Conservation (phyloP, 306 rosid genomes). For the Vicia faba region DNA sequence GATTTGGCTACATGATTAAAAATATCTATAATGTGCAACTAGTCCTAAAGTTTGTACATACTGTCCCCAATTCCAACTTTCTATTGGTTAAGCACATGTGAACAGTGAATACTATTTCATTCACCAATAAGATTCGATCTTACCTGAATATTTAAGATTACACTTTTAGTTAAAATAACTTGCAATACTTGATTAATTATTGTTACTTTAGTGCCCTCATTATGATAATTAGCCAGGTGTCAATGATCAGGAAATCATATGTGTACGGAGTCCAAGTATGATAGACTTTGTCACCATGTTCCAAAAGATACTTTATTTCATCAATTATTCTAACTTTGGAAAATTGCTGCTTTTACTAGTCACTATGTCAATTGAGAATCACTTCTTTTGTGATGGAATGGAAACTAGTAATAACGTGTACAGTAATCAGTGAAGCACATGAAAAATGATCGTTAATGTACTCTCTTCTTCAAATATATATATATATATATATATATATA, state of each 20-base stretch:
- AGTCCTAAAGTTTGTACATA: conserved; percentile 43
- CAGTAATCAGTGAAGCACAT: conserved; percentile 54
- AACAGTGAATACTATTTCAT: conserved; percentile 45
- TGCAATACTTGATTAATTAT: conserved; percentile 24
- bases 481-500: too few species aligned
- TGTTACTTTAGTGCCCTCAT: conserved; percentile 14
- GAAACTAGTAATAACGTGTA: conserved; percentile 29
- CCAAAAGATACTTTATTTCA: background rate
- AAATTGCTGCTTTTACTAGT: conserved; percentile 43
- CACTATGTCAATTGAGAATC: conserved; percentile 29
- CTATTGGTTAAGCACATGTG: conserved; percentile 61
- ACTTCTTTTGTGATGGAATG: conserved; percentile 37
- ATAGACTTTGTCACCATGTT: conserved; percentile 10
- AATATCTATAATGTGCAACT: conserved; percentile 18
- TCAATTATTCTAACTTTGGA: conserved; percentile 41
- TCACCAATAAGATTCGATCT: conserved; percentile 70
- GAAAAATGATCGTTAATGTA: conserved; percentile 43
- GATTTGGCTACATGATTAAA: conserved; percentile 33
- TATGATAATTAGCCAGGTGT: conserved; percentile 58
- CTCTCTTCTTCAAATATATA: background rate
- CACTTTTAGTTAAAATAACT: conserved; percentile 41
- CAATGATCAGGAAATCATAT: conserved; percentile 68
- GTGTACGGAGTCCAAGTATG: conserved; percentile 44
- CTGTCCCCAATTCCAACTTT: conserved; percentile 45
- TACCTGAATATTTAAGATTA: conserved; percentile 18